Evolutionary conservation across 176 grass and related monocot genomes (phyloP), one percentile per base, ranked within the genome.

Genomic region (Avena insularis): DNA sequence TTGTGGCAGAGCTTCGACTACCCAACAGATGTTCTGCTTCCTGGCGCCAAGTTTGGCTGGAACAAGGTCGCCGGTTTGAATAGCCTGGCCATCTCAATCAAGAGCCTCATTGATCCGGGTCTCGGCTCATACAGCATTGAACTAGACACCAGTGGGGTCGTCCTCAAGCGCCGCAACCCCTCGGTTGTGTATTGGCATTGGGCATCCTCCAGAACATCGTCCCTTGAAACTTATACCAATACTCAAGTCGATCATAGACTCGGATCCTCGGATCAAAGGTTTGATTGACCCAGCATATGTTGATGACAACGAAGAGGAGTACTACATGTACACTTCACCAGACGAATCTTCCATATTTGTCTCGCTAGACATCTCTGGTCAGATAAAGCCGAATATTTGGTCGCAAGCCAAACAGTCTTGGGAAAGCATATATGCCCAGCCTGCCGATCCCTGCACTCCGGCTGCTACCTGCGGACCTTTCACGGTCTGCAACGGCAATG

Each of bases 391-490:
- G 21, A 71, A 55, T 10, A 64, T 88, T 62, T 94, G 90, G 90
- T 84, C 77, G 0, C 77, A 88, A 4, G 14, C 27, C 47, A 8
- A 45, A 23, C 65, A 83, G 58, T 60, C 75, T 43, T 95, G 93
- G 88, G 23, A 83, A 31, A 59, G 33, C 55, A 69, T 90, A 47
- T 71, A 48, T 81, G 13, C 79, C 11, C 86, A 89, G 14, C 93
- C 93, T 0, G 87, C 5, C 43, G 43, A 57, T 31, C 19, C 68
- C 40, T 92, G 93, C 65, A 84, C 85, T 53, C 88, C 90, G 0
- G 82, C 72, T 16, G 88, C 60, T 53, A 45, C 82, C 49, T 95
- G 90, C 10, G 90, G 93, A 20, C 33, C 93, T 38, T 95, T 95
- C 73, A 87, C 79, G 40, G 86, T 65, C n/a, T 95, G 93, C 80